phyloP scores from a whole-genome alignment of 768 basidiomycete species.

The Leccinum subtestaceum region DNA sequence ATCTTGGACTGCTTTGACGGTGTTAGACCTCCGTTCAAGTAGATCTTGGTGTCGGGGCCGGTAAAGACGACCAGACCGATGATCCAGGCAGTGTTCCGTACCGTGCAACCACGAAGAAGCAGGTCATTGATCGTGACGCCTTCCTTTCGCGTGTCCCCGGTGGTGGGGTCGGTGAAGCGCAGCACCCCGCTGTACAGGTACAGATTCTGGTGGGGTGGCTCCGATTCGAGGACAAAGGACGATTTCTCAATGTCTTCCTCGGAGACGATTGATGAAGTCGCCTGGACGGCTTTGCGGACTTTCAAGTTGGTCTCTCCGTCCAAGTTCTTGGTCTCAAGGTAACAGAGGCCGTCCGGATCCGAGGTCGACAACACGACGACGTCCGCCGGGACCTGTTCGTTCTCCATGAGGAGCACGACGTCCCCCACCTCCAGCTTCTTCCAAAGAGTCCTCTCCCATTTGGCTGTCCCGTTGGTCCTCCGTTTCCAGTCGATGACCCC shows the following conservation, averaged over 20 bases:
- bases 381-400: constrained; percentile 96
- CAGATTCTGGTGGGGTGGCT: constrained; percentile 90
- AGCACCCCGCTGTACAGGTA: constrained; percentile 89
- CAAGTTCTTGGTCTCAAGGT: constrained; percentile 96
- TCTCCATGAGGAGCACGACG: constrained; percentile 82
- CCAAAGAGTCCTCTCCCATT: constrained; percentile 96
- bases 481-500: constrained; percentile 84
- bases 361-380: constrained; percentile 91
- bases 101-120: constrained; percentile 83
- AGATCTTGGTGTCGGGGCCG: constrained; percentile 89
- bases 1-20: constrained; percentile 98
- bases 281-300: constrained; percentile 70
- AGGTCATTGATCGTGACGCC: constrained; percentile 89
- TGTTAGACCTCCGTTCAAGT: constrained; percentile 88
- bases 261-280: constrained; percentile 68
- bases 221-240: constrained; percentile 86
- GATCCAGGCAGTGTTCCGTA: constrained; percentile 90
- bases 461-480: constrained; percentile 63
- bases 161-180: constrained; percentile 58
- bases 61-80: constrained; percentile 95
- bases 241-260: constrained; percentile 92
- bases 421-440: constrained; percentile 99
- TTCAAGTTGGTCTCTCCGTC: constrained; percentile 98
- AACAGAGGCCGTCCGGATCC: constrained; percentile 89
- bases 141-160: constrained; percentile 56